Evolutionary conservation across 2,329 filamentous ascomycete genomes (phyloP).

Genomic region (Apiospora aurea): DNA sequence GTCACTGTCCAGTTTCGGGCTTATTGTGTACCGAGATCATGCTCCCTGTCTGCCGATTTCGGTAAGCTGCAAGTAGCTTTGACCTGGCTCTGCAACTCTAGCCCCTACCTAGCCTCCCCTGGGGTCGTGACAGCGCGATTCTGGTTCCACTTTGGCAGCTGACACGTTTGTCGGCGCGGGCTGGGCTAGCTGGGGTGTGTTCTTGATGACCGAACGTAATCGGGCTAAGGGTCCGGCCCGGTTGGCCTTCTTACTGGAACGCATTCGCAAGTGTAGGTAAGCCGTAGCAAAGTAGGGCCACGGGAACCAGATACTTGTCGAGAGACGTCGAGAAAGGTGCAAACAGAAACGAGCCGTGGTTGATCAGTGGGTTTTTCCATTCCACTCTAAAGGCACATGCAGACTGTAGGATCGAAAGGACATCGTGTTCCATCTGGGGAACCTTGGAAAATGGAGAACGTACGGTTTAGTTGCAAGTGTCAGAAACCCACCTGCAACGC

Average conservation of each 20-base stretch:
- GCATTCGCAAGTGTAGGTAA: background rate
- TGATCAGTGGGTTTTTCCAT: too few species aligned
- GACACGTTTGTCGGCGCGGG: background rate
- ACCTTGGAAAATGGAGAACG: background rate
- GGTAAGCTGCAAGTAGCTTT: background rate
- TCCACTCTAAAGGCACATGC: background rate
- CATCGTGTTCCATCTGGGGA: background rate
- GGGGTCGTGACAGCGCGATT: background rate
- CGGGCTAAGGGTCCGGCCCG: background rate
- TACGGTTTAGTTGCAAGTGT: background rate
- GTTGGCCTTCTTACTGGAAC: background rate
- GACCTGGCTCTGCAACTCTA: background rate
- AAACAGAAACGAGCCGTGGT: too few species aligned
- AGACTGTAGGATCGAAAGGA: background rate
- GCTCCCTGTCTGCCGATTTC: background rate
- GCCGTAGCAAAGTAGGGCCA: background rate
- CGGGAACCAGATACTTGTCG: background rate
- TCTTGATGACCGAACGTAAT: background rate
- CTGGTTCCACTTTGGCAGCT: background rate
- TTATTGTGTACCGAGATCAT: constrained; percentile 4
- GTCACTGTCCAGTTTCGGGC: background rate
- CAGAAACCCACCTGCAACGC: background rate
- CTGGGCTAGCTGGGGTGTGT: background rate
- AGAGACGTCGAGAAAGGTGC: background rate
- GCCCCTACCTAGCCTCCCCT: background rate